A percentile compares a stretch with the other conserved stretches of the same genome.
Evolutionary conservation across 371 early-diverging fungal genomes (phyloP).

Genomic region (Batrachochytrium dendrobatidis): DNA sequence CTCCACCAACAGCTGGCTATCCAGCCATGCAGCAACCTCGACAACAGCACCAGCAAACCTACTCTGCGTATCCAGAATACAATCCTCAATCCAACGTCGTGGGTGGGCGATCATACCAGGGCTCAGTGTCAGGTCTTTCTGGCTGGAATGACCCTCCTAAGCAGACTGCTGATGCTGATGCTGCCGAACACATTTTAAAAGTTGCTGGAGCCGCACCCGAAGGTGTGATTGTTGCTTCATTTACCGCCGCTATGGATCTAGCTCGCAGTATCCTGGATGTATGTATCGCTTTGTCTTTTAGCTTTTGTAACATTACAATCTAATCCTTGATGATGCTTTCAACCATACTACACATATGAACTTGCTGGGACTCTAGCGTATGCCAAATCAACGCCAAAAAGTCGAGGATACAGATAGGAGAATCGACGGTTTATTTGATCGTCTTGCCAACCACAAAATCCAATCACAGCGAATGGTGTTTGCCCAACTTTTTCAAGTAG

Average conservation of each 20-base stretch:
- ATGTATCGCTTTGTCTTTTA: conserved; percentile 6
- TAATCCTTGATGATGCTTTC: too few species aligned
- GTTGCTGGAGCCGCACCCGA: conserved; percentile 15
- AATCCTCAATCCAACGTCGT: neutral
- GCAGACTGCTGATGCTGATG: conserved; percentile 4
- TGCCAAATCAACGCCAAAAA: conserved; percentile 24
- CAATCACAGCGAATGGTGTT: conserved; percentile 15
- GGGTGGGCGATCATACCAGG: conserved; percentile 12
- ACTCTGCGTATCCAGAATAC: conserved; percentile 7
- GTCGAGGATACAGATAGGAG: conserved; percentile 36
- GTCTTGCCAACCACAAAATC: conserved; percentile 19
- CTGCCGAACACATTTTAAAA: conserved; percentile 11
- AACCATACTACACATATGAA: too few species aligned
- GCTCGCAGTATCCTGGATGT: conserved; percentile 12
- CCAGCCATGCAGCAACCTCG: neutral
- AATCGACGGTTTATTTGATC: conserved; percentile 31
- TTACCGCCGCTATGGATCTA: conserved; percentile 26
- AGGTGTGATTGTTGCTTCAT: conserved; percentile 17
- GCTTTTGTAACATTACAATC: too few species aligned
- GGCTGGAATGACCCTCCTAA: conserved; percentile 32
- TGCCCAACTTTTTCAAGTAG: conserved; percentile 13
- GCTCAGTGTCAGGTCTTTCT: conserved; percentile 21
- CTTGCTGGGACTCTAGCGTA: too few species aligned
- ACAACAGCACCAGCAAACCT: neutral
- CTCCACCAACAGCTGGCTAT: neutral